Percentiles rank a stretch among this genome's conserved stretches.
Evolutionary conservation across 768 basidiomycete genomes (phyloP).

Genomic region (Pleurotus salmoneostramineus): DNA sequence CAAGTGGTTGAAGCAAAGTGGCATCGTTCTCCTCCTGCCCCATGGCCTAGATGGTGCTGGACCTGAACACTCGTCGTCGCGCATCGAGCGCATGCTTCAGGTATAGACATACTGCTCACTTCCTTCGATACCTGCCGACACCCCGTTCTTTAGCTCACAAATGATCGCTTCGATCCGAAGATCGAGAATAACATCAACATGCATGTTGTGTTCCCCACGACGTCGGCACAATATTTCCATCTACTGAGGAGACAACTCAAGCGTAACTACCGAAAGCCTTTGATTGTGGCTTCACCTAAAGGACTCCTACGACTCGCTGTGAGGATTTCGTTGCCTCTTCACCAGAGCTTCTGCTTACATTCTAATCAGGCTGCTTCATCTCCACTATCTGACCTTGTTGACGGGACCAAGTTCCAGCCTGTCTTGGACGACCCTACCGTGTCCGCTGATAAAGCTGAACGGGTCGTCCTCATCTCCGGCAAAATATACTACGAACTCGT

Average conservation of each 20-base stretch:
- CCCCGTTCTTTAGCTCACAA: slow-evolving; percentile 53
- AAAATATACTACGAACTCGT: slow-evolving; percentile 88
- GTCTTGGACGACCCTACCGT: slow-evolving; percentile 53
- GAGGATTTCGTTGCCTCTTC: slow-evolving; percentile 19
- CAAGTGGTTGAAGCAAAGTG: slow-evolving; percentile 93
- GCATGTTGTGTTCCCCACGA: slow-evolving; percentile 83
- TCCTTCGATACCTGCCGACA: too few relatives aligned
- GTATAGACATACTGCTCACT: slow-evolving; percentile 25
- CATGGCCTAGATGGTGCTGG: slow-evolving; percentile 93
- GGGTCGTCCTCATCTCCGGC: slow-evolving; percentile 74
- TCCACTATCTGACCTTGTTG: slow-evolving; percentile 52
- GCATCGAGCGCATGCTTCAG: slow-evolving; percentile 90
- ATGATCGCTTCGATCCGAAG: slow-evolving; percentile 51
- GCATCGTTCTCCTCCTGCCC: slow-evolving; percentile 79
- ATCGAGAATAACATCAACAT: slow-evolving; percentile 66
- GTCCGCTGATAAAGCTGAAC: slow-evolving; percentile 38
- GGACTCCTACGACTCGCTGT: slow-evolving; percentile 76
- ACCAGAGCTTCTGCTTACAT: not conserved
- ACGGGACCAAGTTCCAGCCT: slow-evolving; percentile 61
- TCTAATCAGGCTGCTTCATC: slow-evolving; percentile 67
- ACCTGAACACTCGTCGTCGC: slow-evolving; percentile 88
- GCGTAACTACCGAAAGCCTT: slow-evolving; percentile 83
- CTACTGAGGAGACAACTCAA: slow-evolving; percentile 82
- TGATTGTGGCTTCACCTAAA: slow-evolving; percentile 84
- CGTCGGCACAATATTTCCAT: slow-evolving; percentile 92